A percentile compares a stretch with the other conserved stretches of the same genome.
Evolutionary conservation across 805 yeast species (phyloP).

Genomic region (Candida succiphila): DNA sequence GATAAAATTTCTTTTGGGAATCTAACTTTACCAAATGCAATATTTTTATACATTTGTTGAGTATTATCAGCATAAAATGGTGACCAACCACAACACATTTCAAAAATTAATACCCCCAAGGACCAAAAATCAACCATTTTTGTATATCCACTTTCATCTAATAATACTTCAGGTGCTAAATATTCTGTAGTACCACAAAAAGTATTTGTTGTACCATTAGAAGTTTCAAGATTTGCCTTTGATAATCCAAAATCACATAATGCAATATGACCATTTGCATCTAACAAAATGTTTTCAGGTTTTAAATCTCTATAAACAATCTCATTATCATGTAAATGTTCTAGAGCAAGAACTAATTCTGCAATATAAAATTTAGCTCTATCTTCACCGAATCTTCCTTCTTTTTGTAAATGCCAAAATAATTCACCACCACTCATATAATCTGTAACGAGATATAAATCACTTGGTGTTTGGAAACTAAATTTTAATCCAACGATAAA

Average conservation of each 20-base stretch:
- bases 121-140: slow-evolving; percentile 99
- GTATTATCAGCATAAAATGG: slow-evolving; percentile 97
- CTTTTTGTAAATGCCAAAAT: slow-evolving; percentile 94
- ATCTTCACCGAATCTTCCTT: slow-evolving; percentile 87
- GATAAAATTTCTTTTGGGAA: slow-evolving; percentile 94
- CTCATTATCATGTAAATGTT: slow-evolving; percentile 90
- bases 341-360: slow-evolving; percentile 85
- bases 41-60: slow-evolving; percentile 98
- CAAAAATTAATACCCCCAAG: slow-evolving; percentile 89
- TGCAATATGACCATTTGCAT: slow-evolving; percentile 96
- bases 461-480: slow-evolving; percentile 91
- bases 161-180: slow-evolving; percentile 90
- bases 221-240: slow-evolving; percentile 71
- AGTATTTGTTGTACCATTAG: slow-evolving; percentile 87
- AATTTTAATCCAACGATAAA: slow-evolving; percentile 94
- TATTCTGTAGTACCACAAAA: slow-evolving; percentile 99
- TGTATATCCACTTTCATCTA: slow-evolving; percentile 95
- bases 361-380: slow-evolving; percentile 97
- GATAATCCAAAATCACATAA: slow-evolving; percentile 95
- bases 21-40: slow-evolving; percentile 96
- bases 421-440: slow-evolving; percentile 92
- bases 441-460: slow-evolving; percentile 88
- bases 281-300: slow-evolving; percentile 91
- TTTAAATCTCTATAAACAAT: slow-evolving; percentile 95
- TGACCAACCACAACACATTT: slow-evolving; percentile 99